These are phyloP conservation scores for Thelonectria blattea DNA, from an alignment of 2,329 filamentous ascomycete species.

Conservation along the genomic window DNA sequence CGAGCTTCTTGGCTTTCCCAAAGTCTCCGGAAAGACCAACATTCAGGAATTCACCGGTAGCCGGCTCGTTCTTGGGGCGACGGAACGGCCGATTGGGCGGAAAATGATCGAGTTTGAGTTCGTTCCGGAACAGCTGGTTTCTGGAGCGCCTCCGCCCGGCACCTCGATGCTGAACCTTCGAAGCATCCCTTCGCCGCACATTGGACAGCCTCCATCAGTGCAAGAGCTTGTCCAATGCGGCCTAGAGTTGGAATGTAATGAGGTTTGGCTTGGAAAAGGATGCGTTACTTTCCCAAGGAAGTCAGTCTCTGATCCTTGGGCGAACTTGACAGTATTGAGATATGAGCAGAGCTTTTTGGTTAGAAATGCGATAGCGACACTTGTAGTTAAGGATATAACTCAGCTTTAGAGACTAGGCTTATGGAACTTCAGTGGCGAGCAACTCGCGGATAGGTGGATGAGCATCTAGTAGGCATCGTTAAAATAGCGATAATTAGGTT, in stretches of 20 bases:
- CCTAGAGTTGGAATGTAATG: background rate
- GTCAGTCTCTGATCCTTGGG: slow-evolving; percentile 17
- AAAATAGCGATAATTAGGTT: too few species aligned
- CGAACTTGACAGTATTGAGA: slow-evolving; percentile 17
- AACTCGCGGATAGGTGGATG: too few species aligned
- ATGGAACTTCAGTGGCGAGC: too few species aligned
- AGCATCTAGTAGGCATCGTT: too few species aligned
- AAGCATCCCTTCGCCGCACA: slow-evolving; percentile 11
- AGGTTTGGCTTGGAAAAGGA: slow-evolving; percentile 11
- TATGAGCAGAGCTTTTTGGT: slow-evolving; percentile 20
- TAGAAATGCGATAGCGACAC: slow-evolving; percentile 13
- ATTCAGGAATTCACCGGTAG: slow-evolving; percentile 17
- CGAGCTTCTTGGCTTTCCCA: slow-evolving; percentile 17
- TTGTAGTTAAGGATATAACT: slow-evolving; percentile 11
- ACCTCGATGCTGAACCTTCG: slow-evolving; percentile 20
- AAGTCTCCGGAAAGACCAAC: slow-evolving; percentile 13
- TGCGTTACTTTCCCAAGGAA: slow-evolving; percentile 11
- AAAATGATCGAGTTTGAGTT: slow-evolving; percentile 19
- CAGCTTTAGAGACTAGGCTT: background rate
- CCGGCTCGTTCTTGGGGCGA: slow-evolving; percentile 4
- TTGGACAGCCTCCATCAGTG: slow-evolving; percentile 5
- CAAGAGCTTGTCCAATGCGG: slow-evolving; percentile 9
- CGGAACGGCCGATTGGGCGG: slow-evolving; percentile 14
- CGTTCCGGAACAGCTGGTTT: slow-evolving; percentile 13
- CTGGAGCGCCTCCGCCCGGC: slow-evolving; percentile 6